Conservation (phyloP, 2,329 filamentous ascomycete genomes). For the Exophiala calicioides region DNA sequence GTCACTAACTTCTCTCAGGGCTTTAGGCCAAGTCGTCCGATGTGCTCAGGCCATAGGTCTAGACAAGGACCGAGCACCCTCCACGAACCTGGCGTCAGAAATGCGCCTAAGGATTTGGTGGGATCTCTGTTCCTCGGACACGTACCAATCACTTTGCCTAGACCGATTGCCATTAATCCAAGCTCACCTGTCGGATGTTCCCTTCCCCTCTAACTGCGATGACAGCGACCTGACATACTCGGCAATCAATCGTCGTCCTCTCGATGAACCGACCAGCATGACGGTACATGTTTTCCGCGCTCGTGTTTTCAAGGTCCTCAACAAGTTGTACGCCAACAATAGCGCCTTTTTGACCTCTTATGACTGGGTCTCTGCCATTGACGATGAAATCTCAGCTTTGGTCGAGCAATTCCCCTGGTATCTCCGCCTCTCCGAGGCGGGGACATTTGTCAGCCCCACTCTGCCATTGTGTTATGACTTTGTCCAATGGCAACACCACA, state of each 20-base stretch:
- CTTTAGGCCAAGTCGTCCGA: slow-evolving; percentile 32
- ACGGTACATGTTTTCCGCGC: slow-evolving; percentile 28
- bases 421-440: slow-evolving; percentile 22
- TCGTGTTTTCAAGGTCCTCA: slow-evolving; percentile 29
- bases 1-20: neutral
- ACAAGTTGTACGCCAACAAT: slow-evolving; percentile 30
- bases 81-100: slow-evolving; percentile 30
- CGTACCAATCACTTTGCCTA: slow-evolving; percentile 35
- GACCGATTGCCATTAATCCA: slow-evolving; percentile 33
- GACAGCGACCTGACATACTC: slow-evolving; percentile 32
- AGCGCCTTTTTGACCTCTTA: slow-evolving; percentile 28
- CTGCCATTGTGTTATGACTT: slow-evolving; percentile 24
- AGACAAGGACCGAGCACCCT: slow-evolving; percentile 29
- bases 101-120: slow-evolving; percentile 33
- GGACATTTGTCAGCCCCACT: slow-evolving; percentile 7
- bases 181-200: slow-evolving; percentile 29
- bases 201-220: slow-evolving; percentile 34
- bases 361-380: slow-evolving; percentile 31
- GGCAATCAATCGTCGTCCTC: slow-evolving; percentile 22
- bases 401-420: slow-evolving; percentile 33
- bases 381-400: slow-evolving; percentile 29
- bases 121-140: slow-evolving; percentile 32
- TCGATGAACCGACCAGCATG: slow-evolving; percentile 31
- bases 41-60: slow-evolving; percentile 33
- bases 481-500: slow-evolving; percentile 34